Conservation (phyloP, 2,329 filamentous ascomycete genomes). For the Bipolaris oryzae region DNA sequence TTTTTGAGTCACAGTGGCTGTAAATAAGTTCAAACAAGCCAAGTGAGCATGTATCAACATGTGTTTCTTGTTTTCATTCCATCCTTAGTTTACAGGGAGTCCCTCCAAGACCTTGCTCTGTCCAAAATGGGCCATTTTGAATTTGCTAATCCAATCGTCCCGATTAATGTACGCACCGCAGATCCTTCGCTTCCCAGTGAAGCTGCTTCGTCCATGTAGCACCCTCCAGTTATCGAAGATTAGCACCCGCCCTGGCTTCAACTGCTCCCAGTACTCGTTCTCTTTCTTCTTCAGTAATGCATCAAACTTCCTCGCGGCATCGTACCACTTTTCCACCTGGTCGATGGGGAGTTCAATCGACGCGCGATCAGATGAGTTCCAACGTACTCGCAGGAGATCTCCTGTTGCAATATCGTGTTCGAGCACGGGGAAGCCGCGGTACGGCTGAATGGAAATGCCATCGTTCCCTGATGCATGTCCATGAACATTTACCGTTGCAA, state of each 20-base stretch:
- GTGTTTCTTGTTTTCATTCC: conserved; percentile 16
- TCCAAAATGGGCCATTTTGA: conserved; percentile 27
- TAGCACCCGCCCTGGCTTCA: conserved; percentile 79
- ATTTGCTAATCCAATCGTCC: conserved; percentile 37
- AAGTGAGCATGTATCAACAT: conserved; percentile 40
- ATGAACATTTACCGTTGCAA: conserved; percentile 66
- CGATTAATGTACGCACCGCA: conserved; percentile 75
- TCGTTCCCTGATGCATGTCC: conserved; percentile 88
- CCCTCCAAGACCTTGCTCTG: conserved; percentile 19
- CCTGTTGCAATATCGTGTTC: conserved; percentile 58
- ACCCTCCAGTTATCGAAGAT: conserved; percentile 98
- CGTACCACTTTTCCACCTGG: conserved; percentile 72
- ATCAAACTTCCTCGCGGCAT: conserved; percentile 76
- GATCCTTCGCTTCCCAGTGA: conserved; percentile 82
- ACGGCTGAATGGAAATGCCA: conserved; percentile 79
- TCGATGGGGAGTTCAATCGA: conserved; percentile 64
- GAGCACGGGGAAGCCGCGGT: conserved; percentile 73
- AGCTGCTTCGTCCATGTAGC: conserved; percentile 82
- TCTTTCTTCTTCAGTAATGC: conserved; percentile 68
- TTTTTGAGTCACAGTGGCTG: conserved; percentile 29
- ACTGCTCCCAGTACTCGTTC: conserved; percentile 79
- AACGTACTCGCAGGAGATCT: conserved; percentile 71
- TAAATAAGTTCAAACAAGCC: conserved; percentile 32
- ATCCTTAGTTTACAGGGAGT: background rate
- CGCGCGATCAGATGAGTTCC: conserved; percentile 92